A percentile compares a stretch with the other conserved stretches of the same genome.
Evolutionary conservation across 345 rosid species (phyloP).

Genomic region (Ailanthus altissimus): DNA sequence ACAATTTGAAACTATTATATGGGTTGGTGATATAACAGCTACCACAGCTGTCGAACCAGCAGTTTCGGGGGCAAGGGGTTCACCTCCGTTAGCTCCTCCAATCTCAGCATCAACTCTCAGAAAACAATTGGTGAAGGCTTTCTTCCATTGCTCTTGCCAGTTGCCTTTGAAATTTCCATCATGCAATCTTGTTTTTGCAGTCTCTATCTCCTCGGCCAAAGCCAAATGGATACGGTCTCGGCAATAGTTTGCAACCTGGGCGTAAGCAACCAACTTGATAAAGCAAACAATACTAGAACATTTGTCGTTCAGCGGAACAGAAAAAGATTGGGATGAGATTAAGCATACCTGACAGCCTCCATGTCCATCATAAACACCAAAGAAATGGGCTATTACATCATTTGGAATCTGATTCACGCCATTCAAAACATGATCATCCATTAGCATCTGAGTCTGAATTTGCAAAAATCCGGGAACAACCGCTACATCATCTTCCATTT

Average conservation of each 20-base stretch:
- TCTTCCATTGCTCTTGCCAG: conserved; percentile 61
- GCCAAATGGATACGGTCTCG: conserved; percentile 63
- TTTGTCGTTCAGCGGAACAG: neutral
- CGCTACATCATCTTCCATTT: conserved; percentile 80
- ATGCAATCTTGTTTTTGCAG: conserved; percentile 32
- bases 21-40: conserved; percentile 55
- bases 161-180: conserved; percentile 30
- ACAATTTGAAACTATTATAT: conserved; percentile 65
- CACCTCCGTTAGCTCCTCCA: conserved; percentile 16
- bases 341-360: conserved; percentile 71
- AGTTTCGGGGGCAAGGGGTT: conserved; percentile 57
- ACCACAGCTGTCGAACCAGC: conserved; percentile 92
- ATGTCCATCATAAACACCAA: conserved; percentile 81
- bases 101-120: conserved; percentile 64
- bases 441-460: conserved; percentile 36
- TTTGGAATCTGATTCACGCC: conserved; percentile 32
- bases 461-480: conserved; percentile 53
- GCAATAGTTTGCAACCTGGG: conserved; percentile 70
- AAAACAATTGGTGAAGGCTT: conserved; percentile 59
- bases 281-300: neutral
- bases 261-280: neutral
- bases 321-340: neutral
- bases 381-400: conserved; percentile 50
- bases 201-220: conserved; percentile 63
- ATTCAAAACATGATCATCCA: conserved; percentile 21